phyloP scores from a whole-genome alignment of 352 stramenopile genomes.

The Pythium diclinum region DNA sequence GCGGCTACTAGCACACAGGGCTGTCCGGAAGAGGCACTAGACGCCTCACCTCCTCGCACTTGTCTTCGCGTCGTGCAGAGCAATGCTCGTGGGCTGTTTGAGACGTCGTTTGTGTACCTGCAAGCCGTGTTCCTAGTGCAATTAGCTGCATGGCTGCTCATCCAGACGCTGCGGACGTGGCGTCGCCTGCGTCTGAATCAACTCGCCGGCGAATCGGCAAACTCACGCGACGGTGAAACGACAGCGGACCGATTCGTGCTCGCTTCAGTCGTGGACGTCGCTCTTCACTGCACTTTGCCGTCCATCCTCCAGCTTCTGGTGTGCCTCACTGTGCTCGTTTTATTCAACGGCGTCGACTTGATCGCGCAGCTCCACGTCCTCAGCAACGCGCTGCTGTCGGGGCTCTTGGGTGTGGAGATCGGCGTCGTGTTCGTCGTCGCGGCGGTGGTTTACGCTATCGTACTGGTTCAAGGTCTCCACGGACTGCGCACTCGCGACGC shows the following conservation, averaged over 20 bases:
- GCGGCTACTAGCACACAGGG: neutral
- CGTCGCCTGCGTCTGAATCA: constrained; percentile 22
- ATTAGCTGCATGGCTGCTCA: constrained; percentile 20
- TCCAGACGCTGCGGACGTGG: constrained; percentile 28
- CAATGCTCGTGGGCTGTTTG: constrained; percentile 25
- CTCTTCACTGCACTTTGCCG: constrained; percentile 11
- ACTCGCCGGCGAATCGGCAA: constrained; percentile 13
- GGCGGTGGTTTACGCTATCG: neutral
- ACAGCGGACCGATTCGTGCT: constrained; percentile 4
- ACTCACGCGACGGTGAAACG: neutral
- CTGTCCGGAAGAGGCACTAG: constrained; percentile 34
- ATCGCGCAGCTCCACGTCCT: constrained; percentile 23
- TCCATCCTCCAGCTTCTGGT: constrained; percentile 15
- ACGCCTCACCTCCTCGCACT: constrained; percentile 22
- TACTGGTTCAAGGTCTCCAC: constrained; percentile 4
- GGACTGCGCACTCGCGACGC: constrained; percentile 13
- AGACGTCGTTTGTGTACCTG: constrained; percentile 26
- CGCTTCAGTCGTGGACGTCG: constrained; percentile 10
- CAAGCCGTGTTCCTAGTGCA: constrained; percentile 27
- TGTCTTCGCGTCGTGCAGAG: constrained; percentile 25
- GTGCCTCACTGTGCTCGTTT: neutral
- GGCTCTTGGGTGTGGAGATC: constrained; percentile 20
- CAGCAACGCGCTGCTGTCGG: constrained; percentile 20
- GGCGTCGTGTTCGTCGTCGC: constrained; percentile 6
- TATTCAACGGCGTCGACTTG: constrained; percentile 21